Conservation (phyloP, 2,329 filamentous ascomycete species). For the Xenoacremonium recifei region DNA sequence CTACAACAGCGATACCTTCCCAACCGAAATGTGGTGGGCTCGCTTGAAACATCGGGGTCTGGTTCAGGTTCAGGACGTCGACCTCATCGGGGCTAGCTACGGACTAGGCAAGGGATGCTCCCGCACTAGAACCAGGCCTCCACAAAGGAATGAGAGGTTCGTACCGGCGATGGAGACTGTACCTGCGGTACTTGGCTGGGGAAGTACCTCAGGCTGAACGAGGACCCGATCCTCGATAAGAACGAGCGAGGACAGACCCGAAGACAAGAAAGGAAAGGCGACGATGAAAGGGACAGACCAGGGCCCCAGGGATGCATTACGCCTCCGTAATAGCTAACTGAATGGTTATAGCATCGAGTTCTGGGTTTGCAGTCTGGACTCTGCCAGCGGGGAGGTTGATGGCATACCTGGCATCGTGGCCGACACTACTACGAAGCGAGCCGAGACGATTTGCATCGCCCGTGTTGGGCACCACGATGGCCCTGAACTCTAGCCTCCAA, state of each 20-base stretch:
- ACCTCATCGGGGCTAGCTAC: conserved; percentile 17
- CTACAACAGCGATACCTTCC: background rate
- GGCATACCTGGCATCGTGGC: too few species aligned
- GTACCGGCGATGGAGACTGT: conserved; percentile 6
- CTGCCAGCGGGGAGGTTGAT: too few species aligned
- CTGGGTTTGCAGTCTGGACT: too few species aligned
- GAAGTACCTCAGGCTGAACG: conserved; percentile 17
- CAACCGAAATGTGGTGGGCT: conserved; percentile 16
- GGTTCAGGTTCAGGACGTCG: conserved; percentile 13
- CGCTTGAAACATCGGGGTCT: conserved; percentile 24
- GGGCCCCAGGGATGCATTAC: conserved; percentile 2
- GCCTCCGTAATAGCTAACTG: background rate
- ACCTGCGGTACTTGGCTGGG: conserved; percentile 9
- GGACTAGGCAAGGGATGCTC: conserved; percentile 12
- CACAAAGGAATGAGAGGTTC: conserved; percentile 2
- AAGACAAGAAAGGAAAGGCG: conserved; percentile 27
- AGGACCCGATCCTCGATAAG: conserved; percentile 12
- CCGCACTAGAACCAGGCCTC: conserved; percentile 14
- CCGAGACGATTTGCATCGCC: too few species aligned
- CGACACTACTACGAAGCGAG: too few species aligned
- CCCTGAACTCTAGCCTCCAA: too few species aligned
- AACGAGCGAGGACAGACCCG: conserved; percentile 15
- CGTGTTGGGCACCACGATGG: too few species aligned
- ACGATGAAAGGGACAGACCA: conserved; percentile 25
- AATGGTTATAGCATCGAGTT: too few species aligned